Evolutionary conservation across 2,329 filamentous ascomycete genomes (phyloP), one percentile per base, ranked within the genome.

Genomic region (Didymella pomorum): DNA sequence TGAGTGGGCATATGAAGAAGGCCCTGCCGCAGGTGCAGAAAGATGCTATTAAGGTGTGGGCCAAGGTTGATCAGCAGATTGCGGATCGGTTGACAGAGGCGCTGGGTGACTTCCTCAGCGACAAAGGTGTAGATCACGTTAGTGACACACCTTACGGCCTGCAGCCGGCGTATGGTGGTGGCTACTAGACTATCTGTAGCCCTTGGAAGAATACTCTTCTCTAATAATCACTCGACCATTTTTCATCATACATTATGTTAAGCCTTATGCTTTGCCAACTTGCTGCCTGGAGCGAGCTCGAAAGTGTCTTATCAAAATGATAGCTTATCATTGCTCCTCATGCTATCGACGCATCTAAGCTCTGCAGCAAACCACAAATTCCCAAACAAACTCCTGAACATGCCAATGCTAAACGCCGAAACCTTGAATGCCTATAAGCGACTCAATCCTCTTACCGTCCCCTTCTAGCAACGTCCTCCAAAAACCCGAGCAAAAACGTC

Each of bases 401-500:
- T 26, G 41, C 23, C 23, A 28, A 28, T 23, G 23, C 37, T 14
- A 39, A 52, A 53, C 49, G 44, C 55, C 37, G 20, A 14, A 31
- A 18, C 7, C 10, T 23, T 11, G 11, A 41, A 2, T 39, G 18
- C 35, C 29, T 31, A 20, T 18, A n/a, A 29, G 28, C 43, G 28
- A 39, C 10, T 42, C 2, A 8, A 3, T n/a, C 2, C 14, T 26
- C 33, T 65, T 52, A 75, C 10, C 72, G 63, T 23, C 71, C 73
- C 23, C 69, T 60, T 56, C 67, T 65, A 23, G 73, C 73, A 31
- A 84, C 80, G 56, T 81, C 81, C 63, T 91, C 86, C 68, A 96
- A 78, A 71, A 92, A 95, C 10, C 86, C 89, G 50, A 95, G 81
- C 71, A 96, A 78, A 68, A 95, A 95, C 16, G 83, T 88, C 71